Percentiles rank a stretch among this genome's conserved stretches.
Evolutionary conservation across 2,329 filamentous ascomycete species (phyloP).

Genomic region (Hymenoscyphus fraxineus): DNA sequence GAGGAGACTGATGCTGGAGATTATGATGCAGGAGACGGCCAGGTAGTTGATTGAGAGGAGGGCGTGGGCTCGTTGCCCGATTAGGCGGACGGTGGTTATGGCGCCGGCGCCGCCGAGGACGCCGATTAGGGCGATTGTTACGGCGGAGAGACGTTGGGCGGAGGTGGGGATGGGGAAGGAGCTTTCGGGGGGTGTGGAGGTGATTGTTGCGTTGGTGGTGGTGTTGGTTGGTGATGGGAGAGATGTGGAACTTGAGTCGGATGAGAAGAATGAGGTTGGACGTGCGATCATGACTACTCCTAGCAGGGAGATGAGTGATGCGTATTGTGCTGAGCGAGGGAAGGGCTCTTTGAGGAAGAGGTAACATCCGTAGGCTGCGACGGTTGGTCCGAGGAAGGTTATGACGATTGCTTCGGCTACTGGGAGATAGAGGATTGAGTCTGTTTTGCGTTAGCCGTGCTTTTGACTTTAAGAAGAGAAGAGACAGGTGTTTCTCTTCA

Average conservation of each 20-base stretch:
- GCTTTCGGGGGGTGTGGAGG: background rate
- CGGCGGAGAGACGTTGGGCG: constrained; percentile 52
- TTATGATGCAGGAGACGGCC: constrained; percentile 63
- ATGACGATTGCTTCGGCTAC: constrained; percentile 86
- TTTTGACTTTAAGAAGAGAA: background rate
- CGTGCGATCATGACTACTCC: constrained; percentile 82
- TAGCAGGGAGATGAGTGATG: constrained; percentile 67
- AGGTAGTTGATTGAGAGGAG: constrained; percentile 88
- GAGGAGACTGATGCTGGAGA: constrained; percentile 59
- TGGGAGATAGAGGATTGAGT: constrained; percentile 72
- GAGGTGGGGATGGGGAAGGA: constrained; percentile 37
- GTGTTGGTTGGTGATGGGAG: background rate
- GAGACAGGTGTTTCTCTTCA: too few species aligned
- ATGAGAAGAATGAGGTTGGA: constrained; percentile 38
- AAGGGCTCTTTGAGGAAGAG: constrained; percentile 73
- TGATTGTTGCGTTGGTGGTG: constrained; percentile 12
- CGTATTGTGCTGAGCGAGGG: constrained; percentile 71
- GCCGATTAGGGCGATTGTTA: constrained; percentile 69
- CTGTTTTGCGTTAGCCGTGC: constrained; percentile 29
- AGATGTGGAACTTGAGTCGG: constrained; percentile 6
- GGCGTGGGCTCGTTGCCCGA: constrained; percentile 75
- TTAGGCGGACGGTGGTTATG: constrained; percentile 74
- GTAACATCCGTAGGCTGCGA: constrained; percentile 77
- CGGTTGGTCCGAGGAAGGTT: constrained; percentile 76
- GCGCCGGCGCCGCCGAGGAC: constrained; percentile 73